These are phyloP conservation scores for Mucor velutinosus DNA, from an alignment of 371 early-diverging fungal genomes.

Conservation along the genomic window DNA sequence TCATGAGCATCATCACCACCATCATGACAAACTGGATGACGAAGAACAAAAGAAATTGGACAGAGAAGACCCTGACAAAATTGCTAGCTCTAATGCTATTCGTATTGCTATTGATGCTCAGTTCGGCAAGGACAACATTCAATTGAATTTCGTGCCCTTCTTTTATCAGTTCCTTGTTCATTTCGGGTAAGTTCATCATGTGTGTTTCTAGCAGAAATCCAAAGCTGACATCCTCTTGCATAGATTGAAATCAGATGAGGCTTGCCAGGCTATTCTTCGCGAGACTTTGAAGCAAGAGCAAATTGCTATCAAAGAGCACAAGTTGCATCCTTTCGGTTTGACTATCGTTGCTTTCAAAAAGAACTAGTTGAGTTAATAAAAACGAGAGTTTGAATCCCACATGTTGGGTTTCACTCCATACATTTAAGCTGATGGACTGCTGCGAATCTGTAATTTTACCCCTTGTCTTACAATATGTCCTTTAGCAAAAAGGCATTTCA, in stretches of 20 bases:
- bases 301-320: conserved; percentile 3
- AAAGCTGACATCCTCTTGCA: background rate
- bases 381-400: background rate
- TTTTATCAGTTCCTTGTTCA: conserved; percentile 14
- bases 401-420: background rate
- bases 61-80: conserved; percentile 8
- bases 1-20: background rate
- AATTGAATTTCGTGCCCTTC: conserved; percentile 11
- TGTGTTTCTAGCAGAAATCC: too few species aligned
- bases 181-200: conserved; percentile 21
- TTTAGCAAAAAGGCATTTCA: background rate
- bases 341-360: conserved; percentile 10
- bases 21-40: background rate
- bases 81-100: conserved; percentile 8
- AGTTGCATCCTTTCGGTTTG: conserved; percentile 11
- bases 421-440: background rate
- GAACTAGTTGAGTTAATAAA: background rate
- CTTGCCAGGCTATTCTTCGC: conserved; percentile 12
- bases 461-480: background rate
- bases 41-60: background rate
- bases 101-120: conserved; percentile 6
- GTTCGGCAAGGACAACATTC: conserved; percentile 22
- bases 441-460: background rate
- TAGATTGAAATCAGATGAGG: conserved; percentile 26
- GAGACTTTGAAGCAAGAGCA: conserved; percentile 27